Percentiles rank a stretch among this genome's conserved stretches.
Conservation (phyloP, 179 eudicot genomes). For the Pouteria campechiana region DNA sequence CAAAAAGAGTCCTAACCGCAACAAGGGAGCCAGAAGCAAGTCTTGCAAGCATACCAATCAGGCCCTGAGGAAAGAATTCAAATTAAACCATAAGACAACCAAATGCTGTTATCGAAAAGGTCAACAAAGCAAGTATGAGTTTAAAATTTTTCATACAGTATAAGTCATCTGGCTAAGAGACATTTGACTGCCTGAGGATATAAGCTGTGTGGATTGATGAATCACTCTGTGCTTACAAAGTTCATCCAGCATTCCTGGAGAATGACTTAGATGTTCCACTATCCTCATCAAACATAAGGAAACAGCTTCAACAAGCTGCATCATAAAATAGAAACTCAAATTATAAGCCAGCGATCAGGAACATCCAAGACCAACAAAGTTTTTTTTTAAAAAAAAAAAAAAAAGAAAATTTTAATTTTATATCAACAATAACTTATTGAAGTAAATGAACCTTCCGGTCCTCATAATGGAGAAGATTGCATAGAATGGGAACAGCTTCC, state of each 20-base stretch:
- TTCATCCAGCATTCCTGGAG: constrained; percentile 55
- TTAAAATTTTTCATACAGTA: constrained; percentile 38
- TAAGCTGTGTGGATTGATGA: constrained; percentile 49
- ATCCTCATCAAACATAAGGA: constrained; percentile 71
- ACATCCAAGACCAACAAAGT: too few relatives aligned
- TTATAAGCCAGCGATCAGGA: too few relatives aligned
- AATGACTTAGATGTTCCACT: constrained; percentile 41
- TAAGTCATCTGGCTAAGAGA: constrained; percentile 47
- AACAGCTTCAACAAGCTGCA: constrained; percentile 85
- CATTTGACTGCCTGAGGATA: constrained; percentile 50
- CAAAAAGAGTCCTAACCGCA: constrained; percentile 64
- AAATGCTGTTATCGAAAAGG: background rate
- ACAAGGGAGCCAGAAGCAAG: constrained; percentile 70
- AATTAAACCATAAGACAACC: background rate
- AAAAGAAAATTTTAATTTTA: background rate
- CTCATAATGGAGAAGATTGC: constrained; percentile 79
- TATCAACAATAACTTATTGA: background rate
- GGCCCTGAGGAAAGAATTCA: constrained; percentile 33
- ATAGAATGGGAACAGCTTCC: constrained; percentile 83
- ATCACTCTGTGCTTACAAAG: constrained; percentile 65
- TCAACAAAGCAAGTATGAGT: too few relatives aligned
- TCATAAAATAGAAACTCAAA: constrained; percentile 2
- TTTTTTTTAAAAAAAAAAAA: background rate
- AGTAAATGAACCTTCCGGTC: constrained; percentile 56
- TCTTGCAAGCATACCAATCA: constrained; percentile 67